A percentile compares a stretch with the other conserved stretches of the same genome.
phyloP scores from a whole-genome alignment of 768 basidiomycete genomes.

The Rhizopogon vinicolor region DNA sequence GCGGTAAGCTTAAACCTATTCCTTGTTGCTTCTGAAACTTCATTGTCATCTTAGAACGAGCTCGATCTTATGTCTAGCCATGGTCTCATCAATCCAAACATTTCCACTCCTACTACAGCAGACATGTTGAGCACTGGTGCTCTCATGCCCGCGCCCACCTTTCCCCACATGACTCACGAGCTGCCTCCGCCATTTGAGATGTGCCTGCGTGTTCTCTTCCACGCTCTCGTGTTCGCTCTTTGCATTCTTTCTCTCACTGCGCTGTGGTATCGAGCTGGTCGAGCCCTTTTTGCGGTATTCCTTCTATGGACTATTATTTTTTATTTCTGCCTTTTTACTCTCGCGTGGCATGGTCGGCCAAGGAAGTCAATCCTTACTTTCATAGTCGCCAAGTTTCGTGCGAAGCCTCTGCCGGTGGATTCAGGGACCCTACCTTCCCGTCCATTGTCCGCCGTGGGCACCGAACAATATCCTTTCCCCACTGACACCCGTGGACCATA shows the following conservation, averaged over 20 bases:
- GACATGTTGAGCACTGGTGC: conserved; percentile 42
- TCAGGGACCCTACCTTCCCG: conserved; percentile 34
- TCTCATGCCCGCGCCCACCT: conserved; percentile 24
- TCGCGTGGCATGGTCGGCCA: conserved; percentile 58
- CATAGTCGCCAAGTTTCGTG: conserved; percentile 41
- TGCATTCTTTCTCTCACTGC: conserved; percentile 52
- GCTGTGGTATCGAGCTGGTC: conserved; percentile 53
- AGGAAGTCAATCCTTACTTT: conserved; percentile 52
- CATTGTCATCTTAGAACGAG: conserved; percentile 48
- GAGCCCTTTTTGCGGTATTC: conserved; percentile 58
- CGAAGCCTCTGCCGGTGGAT: conserved; percentile 21
- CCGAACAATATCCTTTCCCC: conserved; percentile 42
- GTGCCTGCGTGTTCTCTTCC: conserved; percentile 49
- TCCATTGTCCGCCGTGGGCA: conserved; percentile 35
- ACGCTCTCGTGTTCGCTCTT: conserved; percentile 54
- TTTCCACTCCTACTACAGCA: conserved; percentile 48
- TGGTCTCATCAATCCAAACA: conserved; percentile 29
- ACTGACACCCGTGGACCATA: conserved; percentile 55
- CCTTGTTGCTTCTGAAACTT: conserved; percentile 9
- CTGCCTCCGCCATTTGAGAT: conserved; percentile 34
- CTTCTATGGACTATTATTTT: conserved; percentile 56
- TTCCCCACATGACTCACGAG: conserved; percentile 19
- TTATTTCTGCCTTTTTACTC: conserved; percentile 47
- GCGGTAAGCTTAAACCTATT: conserved; percentile 46
- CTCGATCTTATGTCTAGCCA: conserved; percentile 66